phyloP scores from a whole-genome alignment of 2,329 filamentous ascomycete genomes.

The Septoria linicola region DNA sequence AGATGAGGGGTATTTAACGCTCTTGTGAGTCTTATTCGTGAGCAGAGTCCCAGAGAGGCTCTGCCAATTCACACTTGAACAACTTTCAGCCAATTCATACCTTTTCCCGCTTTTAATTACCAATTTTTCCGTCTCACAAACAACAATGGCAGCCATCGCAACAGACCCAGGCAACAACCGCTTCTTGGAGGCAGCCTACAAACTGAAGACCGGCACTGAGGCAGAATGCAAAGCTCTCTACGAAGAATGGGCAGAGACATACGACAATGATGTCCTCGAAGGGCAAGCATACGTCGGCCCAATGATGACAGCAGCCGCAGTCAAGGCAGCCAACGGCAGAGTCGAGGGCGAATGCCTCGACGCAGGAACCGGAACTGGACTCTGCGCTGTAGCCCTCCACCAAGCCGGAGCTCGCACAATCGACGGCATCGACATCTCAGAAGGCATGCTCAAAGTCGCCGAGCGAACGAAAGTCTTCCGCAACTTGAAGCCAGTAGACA shows the following conservation, averaged over 20 bases:
- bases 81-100: background rate
- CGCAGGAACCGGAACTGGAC: constrained; percentile 25
- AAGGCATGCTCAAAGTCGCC: constrained; percentile 56
- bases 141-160: constrained; percentile 8
- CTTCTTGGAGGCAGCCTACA: constrained; percentile 17
- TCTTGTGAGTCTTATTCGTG: background rate
- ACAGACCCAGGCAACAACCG: constrained; percentile 13
- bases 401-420: constrained; percentile 47
- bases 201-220: constrained; percentile 16
- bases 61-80: background rate
- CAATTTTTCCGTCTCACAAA: background rate
- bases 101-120: background rate
- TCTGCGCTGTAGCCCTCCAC: constrained; percentile 52
- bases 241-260: constrained; percentile 49
- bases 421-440: constrained; percentile 55
- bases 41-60: background rate
- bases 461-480: constrained; percentile 51
- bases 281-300: constrained; percentile 46
- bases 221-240: constrained; percentile 37
- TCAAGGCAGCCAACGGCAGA: constrained; percentile 17
- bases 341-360: constrained; percentile 19
- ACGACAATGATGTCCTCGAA: constrained; percentile 44
- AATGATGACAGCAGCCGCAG: constrained; percentile 17
- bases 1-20: constrained; percentile 11
- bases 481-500: constrained; percentile 47